These are phyloP conservation scores for Cephaloascus albidus DNA, from an alignment of 805 yeast species.

Conservation along the genomic window DNA sequence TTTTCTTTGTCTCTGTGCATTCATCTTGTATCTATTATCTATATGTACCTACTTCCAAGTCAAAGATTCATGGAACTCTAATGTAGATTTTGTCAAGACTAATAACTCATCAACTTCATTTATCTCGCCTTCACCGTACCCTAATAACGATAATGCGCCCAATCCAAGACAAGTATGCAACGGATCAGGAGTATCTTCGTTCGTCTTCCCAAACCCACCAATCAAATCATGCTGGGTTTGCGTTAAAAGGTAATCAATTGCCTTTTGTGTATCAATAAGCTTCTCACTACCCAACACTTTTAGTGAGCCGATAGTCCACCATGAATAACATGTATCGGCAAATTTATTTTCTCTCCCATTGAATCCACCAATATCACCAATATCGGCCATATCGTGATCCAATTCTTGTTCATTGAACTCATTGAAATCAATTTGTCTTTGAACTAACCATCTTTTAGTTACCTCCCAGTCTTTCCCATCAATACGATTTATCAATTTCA, in stretches of 20 bases:
- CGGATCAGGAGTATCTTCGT: constrained; percentile 59
- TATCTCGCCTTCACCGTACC: constrained; percentile 7
- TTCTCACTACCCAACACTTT: constrained; percentile 22
- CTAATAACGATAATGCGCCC: constrained; percentile 36
- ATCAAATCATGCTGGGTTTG: constrained; percentile 50
- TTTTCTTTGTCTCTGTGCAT: not conserved
- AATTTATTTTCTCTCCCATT: constrained; percentile 82
- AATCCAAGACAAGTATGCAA: constrained; percentile 57
- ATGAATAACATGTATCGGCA: constrained; percentile 82
- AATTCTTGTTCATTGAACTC: constrained; percentile 15
- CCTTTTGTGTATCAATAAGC: constrained; percentile 24
- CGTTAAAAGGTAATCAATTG: constrained; percentile 34
- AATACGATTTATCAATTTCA: constrained; percentile 29
- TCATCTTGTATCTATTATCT: not conserved
- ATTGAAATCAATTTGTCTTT: constrained; percentile 46
- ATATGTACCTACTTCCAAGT: not conserved
- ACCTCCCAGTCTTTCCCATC: constrained; percentile 15
- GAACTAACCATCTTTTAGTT: constrained; percentile 52
- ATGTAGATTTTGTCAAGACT: constrained; percentile 12
- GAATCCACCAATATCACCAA: constrained; percentile 62
- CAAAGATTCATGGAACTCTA: constrained; percentile 2
- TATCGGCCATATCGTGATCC: constrained; percentile 27
- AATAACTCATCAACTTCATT: constrained; percentile 16
- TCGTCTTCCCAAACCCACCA: constrained; percentile 77
- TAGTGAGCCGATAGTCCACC: constrained; percentile 69